Conservation (phyloP, 208 protist species). For the Herpetomonas tarakana region DNA sequence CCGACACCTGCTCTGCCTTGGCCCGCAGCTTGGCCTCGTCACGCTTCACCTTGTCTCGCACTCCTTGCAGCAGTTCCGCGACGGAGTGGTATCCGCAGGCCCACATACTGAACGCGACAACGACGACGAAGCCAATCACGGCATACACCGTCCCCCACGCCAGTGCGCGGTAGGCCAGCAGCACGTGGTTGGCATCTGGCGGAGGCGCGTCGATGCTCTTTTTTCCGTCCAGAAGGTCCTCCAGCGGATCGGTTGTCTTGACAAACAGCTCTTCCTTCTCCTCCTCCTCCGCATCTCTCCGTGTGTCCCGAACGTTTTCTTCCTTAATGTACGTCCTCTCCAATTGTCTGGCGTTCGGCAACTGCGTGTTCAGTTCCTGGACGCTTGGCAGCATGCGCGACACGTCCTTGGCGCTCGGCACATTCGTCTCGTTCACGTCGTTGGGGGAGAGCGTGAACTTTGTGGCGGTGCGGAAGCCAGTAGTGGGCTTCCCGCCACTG, state of each 20-base stretch:
- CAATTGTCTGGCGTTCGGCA: constrained; percentile 56
- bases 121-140: constrained; percentile 33
- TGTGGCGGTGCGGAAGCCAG: constrained; percentile 27
- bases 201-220: constrained; percentile 5
- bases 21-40: constrained; percentile 35
- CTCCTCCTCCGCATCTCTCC: constrained; percentile 1
- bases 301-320: background rate
- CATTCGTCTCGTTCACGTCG: constrained; percentile 65
- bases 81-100: constrained; percentile 43
- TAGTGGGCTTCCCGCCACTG: background rate
- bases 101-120: constrained; percentile 48
- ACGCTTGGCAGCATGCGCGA: constrained; percentile 43
- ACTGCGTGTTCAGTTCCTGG: constrained; percentile 41
- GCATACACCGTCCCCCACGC: constrained; percentile 71
- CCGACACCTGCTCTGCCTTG: background rate
- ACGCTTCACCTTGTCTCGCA: constrained; percentile 35
- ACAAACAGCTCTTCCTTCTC: constrained; percentile 13
- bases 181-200: constrained; percentile 35
- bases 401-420: constrained; percentile 57
- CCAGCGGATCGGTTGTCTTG: constrained; percentile 34
- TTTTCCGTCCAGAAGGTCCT: constrained; percentile 27
- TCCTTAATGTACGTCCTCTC: constrained; percentile 38
- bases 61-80: constrained; percentile 29
- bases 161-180: constrained; percentile 69
- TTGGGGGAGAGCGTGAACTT: constrained; percentile 37